Evolutionary conservation across 148 eudicot species (phyloP), one percentile per base, ranked within the genome.

Genomic region (Cornus controversa): DNA sequence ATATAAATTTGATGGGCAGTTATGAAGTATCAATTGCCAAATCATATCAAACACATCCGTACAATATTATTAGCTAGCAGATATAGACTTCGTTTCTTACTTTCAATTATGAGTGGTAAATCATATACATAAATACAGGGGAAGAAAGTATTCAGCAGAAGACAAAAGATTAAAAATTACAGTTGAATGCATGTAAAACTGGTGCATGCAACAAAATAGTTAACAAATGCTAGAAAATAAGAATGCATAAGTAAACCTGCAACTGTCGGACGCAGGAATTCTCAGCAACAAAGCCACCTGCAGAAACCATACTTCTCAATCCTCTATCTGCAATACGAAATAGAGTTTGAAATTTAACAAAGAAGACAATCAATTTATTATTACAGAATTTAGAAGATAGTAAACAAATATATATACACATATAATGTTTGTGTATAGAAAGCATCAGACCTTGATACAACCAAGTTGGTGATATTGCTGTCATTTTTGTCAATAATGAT

Each of bases 241-340:
- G 15, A 9, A 27, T 66, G 22, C 22, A 18, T 11, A 8, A 10
- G 15, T 10, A 14, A 29, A 7, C 64, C 74, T 71, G 74, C 40
- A 71, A 71, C 23, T 71, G 37, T 3, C 27, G 74, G 64, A 71
- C 50, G 6, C 34, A 16, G 24, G 75, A 53, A 10, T 53, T 72
- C 75, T 53, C 54, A 53, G 37, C 75, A 6, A 40, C 45, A 50
- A 63, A 72, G 63, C 75, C 75, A 50, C 54, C 64, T 2, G 42
- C 74, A 53, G 63, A 71, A 71, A 71, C 60, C 40, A 9, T 29
- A 53, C 63, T 53, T 72, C 75, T 72, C 54, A 72, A 72, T 72
- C 75, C 75, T 27, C 64, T 53, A 72, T 72, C 75, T 72, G 64
- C 63, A 50, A 16, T 64, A 53, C 37, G 40, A 23, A 25, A n/a